Evolutionary conservation across 257 asterid genomes (phyloP), one percentile per base, ranked within the genome.

Genomic region (Phtheirospermum japonicum): DNA sequence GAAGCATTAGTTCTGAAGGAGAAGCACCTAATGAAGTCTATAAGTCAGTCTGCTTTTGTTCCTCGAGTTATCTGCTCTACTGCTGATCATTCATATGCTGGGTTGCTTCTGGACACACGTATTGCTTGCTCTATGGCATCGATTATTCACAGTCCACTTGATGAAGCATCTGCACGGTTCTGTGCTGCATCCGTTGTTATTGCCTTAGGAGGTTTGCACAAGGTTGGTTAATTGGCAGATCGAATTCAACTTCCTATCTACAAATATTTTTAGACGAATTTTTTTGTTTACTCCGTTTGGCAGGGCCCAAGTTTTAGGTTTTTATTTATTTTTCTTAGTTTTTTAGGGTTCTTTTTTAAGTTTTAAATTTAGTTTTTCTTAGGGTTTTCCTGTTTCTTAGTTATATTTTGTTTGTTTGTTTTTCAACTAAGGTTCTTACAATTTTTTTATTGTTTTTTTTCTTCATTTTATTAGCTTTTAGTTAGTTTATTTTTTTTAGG

Each of bases 141-240:
- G 46, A 66, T 91, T 66, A 78, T 88, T 59, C 79, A 75, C 74
- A 75, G 43, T 55, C 79, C 95, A 65, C 75, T 91, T 67, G 86
- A 84, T 65, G 98, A 88, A 80, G 66, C 83, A 57, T 79, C 90
- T 49, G 94, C 96, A 63, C 83, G 46, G 70, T 91, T 85, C 76
- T 91, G 95, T 77, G 95, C 95, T 75, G 96, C 95, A 34, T 82
- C 80, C 34, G 82, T 86, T 73, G 87, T 91, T 61, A 76, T 71
- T 43, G 89, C 95, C 54, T 67, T 88, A 74, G 98, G 84, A 80
- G 80, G 82, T 64, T 77, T 91, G 80, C 98, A 91, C 77, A 83
- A 81, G 86, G 96, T 91, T 65, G 62, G 77, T 51, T 58, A 62
- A 54, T 64, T 56, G 62, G 19, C 18, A 49, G 54, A 68, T 59